Evolutionary conservation across 108 stramenopile species (phyloP), one percentile per base, ranked within the genome.

Genomic region (Schizochytrium sp.): DNA sequence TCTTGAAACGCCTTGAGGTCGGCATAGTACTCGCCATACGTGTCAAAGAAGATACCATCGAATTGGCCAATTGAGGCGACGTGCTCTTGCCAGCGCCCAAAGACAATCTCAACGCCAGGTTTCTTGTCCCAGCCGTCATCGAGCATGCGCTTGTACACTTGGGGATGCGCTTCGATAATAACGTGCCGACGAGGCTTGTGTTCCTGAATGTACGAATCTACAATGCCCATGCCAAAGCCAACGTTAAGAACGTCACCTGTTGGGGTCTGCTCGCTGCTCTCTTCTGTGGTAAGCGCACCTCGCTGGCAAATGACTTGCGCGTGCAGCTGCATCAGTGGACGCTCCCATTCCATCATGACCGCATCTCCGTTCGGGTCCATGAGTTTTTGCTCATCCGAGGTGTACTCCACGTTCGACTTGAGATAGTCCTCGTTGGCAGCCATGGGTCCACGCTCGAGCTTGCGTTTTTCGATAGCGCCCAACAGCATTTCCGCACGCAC

Each of bases 281-380:
- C 34, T 34, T 2, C 34, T 34, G 34, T 2, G 88, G 90, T 94
- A 19, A 96, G 87, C 0, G 45, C 5, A 23, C 45, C 44, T 6
- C 45, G 45, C 23, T 51, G 25, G 57, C 58, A 69, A 41, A 87
- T 57, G 8, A 97, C 93, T 60, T 92, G 90, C 3, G 97, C 96
- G 92, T 98, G 97, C n/a, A 93, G 94, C 58, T 95, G 91, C 97
- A 98, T 98, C 51, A 98, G 91, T 0, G 97, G 97, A 12, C 95
- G 87, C 92, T 98, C 97, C 97, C 97, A 98, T 92, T 98, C 96
- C 97, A 98, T 98, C 97, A 98, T 98, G 63, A 98, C 96, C 3
- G 96, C 97, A 92, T 98, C 97, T 5, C 87, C 90, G 6, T 41
- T 16, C 43, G 34, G 43, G 29, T 90, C 90, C 57, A 88, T 23